These are phyloP conservation scores for Sphaerobolus stellatus DNA, from an alignment of 1,284 basidiomycete species.

Conservation along the genomic window DNA sequence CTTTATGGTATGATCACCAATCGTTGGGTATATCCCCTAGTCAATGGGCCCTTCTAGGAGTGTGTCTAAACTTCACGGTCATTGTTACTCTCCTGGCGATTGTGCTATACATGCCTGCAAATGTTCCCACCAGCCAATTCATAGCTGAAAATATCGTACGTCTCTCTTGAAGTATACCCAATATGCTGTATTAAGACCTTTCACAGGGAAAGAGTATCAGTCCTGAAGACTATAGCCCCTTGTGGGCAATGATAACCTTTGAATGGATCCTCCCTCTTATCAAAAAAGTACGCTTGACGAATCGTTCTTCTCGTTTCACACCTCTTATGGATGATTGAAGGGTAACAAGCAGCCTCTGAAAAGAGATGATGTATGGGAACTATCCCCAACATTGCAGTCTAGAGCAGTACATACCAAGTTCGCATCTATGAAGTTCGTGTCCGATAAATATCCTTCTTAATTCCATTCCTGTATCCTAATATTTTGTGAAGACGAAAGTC, in stretches of 20 bases:
- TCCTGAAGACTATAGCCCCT: conserved; percentile 74
- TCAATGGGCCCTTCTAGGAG: conserved; percentile 27
- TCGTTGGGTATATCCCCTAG: conserved; percentile 2
- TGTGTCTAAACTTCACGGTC: conserved; percentile 43
- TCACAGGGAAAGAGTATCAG: conserved; percentile 51
- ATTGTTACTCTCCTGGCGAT: conserved; percentile 42
- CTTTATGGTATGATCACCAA: conserved; percentile 40
- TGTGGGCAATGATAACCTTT: conserved; percentile 79
- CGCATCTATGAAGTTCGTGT: conserved; percentile 34
- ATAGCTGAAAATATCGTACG: conserved; percentile 53
- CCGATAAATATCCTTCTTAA: background rate
- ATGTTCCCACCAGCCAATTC: conserved; percentile 48
- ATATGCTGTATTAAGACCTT: background rate
- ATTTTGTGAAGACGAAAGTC: conserved; percentile 38
- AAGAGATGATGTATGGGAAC: conserved; percentile 67
- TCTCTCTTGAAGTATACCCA: conserved; percentile 8
- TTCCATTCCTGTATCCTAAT: background rate
- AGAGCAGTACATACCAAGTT: conserved; percentile 67
- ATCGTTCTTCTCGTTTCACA: background rate
- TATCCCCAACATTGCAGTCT: conserved; percentile 70
- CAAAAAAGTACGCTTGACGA: conserved; percentile 40
- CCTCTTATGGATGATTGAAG: conserved; percentile 19
- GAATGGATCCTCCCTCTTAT: conserved; percentile 75
- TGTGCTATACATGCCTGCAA: conserved; percentile 57
- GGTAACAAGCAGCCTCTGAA: conserved; percentile 63